Base-by-base conservation (phyloP, 805 yeast genomes). In the Candida dajiaensis region DNA sequence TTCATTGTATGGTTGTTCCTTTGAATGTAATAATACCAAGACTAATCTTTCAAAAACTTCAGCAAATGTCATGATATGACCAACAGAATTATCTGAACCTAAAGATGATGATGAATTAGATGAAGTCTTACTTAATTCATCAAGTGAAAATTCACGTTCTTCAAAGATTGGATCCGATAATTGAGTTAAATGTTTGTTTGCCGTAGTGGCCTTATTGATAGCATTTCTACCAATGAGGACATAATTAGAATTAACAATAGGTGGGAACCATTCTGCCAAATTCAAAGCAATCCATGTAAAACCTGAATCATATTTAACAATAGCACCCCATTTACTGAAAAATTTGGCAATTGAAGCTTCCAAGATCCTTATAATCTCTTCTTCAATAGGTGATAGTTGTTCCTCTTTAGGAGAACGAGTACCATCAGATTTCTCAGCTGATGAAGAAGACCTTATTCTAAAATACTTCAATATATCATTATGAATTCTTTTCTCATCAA, bases 211-310 rank as follows among this genome's bases (percentile, higher is more conserved):
- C 39, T 57, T 57, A 28, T 55, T 59, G 18, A 50, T 22, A 9
- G 38, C 44, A 33, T 56, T 59, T 38, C 57, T 50, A 6, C 64
- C 64, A 46, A 55, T 43, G 13, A 60, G 40, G 4, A 60, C 60
- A 49, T 47, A 57, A 36, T 51, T 49, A 3, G 62, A 56, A 28
- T 50, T 46, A 10, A 57, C 50, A 16, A 60, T 53, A 10, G 63
- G 88, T 6, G 95, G 90, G 28, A 80, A 75, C 96, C 96, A 89
- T 63, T 89, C 96, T 0, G 96, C 92, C 40, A 90, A 67, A 11
- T 89, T 89, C 28, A 88, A 66, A 0, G 96, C 97, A 18, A 87
- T 78, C 96, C 96, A 89, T 3, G 92, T 75, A 56, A 89, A 71
- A 0, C 95, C 90, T 39, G 83, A 74, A 63, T 88, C 94, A 61